Evolutionary conservation across 345 rosid genomes (phyloP).

Genomic region (Arabidopsis arenosa): DNA sequence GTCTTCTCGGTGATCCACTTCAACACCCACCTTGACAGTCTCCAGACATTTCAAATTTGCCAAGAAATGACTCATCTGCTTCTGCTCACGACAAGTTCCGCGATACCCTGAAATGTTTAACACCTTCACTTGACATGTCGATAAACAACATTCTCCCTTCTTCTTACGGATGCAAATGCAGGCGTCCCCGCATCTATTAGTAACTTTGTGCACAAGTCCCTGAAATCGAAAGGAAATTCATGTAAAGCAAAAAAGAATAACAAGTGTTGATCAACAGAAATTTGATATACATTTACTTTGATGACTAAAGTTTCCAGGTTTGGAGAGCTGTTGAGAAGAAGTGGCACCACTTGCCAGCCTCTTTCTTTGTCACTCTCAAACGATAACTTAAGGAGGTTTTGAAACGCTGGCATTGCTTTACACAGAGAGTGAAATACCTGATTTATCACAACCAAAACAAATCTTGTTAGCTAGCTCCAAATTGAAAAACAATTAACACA

Average conservation of each 20-base stretch:
- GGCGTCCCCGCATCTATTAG: not conserved
- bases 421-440: conserved; percentile 9
- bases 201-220: conserved; percentile 32
- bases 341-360: conserved; percentile 39
- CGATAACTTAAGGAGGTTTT: conserved; percentile 25
- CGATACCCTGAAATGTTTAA: conserved; percentile 3
- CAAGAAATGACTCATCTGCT: conserved; percentile 36
- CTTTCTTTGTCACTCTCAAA: conserved; percentile 33
- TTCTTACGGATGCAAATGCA: conserved; percentile 2
- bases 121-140: conserved; percentile 21
- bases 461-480: not conserved
- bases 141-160: conserved; percentile 22
- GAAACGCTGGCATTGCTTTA: conserved; percentile 21
- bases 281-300: conserved; percentile 4
- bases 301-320: conserved; percentile 33
- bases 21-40: conserved; percentile 21
- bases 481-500: not conserved
- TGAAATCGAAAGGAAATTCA: conserved; percentile 6
- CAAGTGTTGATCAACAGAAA: not conserved
- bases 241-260: not conserved
- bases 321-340: conserved; percentile 33
- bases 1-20: not conserved
- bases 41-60: conserved; percentile 29
- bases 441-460: not conserved
- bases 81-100: conserved; percentile 27